phyloP scores from a whole-genome alignment of 2,329 filamentous ascomycete genomes.

The Drechslerella stenobrocha region DNA sequence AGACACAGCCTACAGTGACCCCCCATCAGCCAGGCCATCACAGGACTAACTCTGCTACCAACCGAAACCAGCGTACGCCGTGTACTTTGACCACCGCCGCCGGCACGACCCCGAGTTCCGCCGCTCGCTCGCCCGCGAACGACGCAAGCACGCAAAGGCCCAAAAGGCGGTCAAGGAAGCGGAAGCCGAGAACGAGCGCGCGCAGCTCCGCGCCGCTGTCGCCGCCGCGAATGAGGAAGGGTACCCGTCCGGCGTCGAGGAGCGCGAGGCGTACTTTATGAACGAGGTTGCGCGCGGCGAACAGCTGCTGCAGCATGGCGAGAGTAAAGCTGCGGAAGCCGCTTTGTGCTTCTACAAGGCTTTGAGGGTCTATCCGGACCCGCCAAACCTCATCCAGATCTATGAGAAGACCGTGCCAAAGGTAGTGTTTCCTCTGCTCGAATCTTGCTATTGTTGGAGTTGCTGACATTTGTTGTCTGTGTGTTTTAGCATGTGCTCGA shows the following conservation, averaged over 20 bases:
- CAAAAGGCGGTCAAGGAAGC: slow-evolving; percentile 73
- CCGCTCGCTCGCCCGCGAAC: slow-evolving; percentile 71
- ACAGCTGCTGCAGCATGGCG: slow-evolving; percentile 77
- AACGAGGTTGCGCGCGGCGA: slow-evolving; percentile 90
- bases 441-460: background rate
- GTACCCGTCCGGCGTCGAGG: slow-evolving; percentile 85
- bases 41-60: too few species aligned
- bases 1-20: too few species aligned
- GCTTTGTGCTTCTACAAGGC: slow-evolving; percentile 97
- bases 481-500: slow-evolving; percentile 76
- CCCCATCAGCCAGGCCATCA: slow-evolving; percentile 4
- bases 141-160: slow-evolving; percentile 70
- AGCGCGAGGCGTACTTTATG: slow-evolving; percentile 96
- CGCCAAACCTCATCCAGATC: slow-evolving; percentile 87
- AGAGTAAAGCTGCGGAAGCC: slow-evolving; percentile 67
- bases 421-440: slow-evolving; percentile 59
- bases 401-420: slow-evolving; percentile 99
- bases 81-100: slow-evolving; percentile 71
- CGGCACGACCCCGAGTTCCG: slow-evolving; percentile 68
- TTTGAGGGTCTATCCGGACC: slow-evolving; percentile 95
- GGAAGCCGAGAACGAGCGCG: slow-evolving; percentile 68
- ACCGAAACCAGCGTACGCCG: slow-evolving; percentile 60
- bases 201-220: slow-evolving; percentile 73
- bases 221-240: slow-evolving; percentile 76
- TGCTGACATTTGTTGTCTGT: background rate